Base-by-base conservation (phyloP, 177 flowering plant genomes). In the Telopea speciosissima region DNA sequence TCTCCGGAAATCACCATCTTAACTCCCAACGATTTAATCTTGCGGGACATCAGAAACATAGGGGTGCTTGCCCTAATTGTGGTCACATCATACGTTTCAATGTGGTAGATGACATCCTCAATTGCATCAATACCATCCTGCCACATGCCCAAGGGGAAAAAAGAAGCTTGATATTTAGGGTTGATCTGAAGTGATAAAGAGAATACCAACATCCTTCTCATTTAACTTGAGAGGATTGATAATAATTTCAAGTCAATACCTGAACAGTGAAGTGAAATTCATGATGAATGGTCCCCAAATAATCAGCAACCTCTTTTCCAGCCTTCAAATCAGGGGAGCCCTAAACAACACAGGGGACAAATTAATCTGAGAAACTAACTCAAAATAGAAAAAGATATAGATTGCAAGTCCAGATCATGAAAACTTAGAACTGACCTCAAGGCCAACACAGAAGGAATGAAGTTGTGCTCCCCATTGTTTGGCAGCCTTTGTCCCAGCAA, bases 121-220 rank as follows among this genome's bases (percentile, higher is more conserved):
- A 93, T 89, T n/a, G 96, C 97, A 83, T 93, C 98, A 44, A 93
- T 90, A 3, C 98, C 98, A 74, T 93, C 98, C 92, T 91, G 81
- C 62, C 54, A 65, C 56, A 74, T n/a, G 14, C 16, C 17, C 16
- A 49, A 12, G 17, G 17, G 24, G 3, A 58, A 36, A n/a, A 58
- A 58, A 28, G 70, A 52, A 49, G 45, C 40, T 31, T 40, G 1
- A 36, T 22, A 23, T 31, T 71, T 67, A 13, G 23, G 24, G 7
- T 68, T 28, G 31, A 58, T 14, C 7, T n/a, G 1, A 22, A 59
- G 58, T 1, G 56, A 68, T 8, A n/a, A n/a, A 25, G 52, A 8
- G 25, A 59, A 24, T 36, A 22, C 44, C 16, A 64, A 13, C 11
- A 44, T 24, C n/a, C 40, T 58, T 26, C 24, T 56, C 40, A 36